Evolutionary conservation across 345 rosid species (phyloP).

Genomic region (Fremontodendron californicum): DNA sequence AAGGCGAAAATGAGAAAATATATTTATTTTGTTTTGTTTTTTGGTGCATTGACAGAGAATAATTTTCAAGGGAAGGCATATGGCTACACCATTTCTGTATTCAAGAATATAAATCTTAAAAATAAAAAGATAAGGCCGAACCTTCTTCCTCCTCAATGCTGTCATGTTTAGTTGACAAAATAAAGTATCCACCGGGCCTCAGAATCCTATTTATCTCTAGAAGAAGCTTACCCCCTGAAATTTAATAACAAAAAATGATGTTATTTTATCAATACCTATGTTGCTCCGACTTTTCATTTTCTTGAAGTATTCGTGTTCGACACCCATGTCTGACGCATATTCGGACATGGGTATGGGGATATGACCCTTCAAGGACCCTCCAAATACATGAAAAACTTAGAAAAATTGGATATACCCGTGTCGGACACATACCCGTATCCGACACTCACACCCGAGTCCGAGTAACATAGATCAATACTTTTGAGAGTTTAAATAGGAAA

Average conservation of each 20-base stretch:
- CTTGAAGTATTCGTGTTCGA: too few relatives aligned
- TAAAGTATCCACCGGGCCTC: conserved; percentile 86
- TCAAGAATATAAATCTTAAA: conserved; percentile 9
- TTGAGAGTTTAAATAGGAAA: neutral
- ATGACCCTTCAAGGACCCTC: too few relatives aligned
- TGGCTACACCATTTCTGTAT: neutral
- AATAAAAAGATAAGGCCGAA: conserved; percentile 19
- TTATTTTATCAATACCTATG: conserved; percentile 2
- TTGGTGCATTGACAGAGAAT: neutral
- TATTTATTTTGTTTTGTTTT: too few relatives aligned
- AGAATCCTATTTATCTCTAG: conserved; percentile 91
- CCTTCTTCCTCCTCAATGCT: conserved; percentile 83
- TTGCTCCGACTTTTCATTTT: too few relatives aligned
- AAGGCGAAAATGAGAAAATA: too few relatives aligned
- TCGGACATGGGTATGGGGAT: too few relatives aligned
- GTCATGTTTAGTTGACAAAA: conserved; percentile 72
- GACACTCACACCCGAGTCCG: too few relatives aligned
- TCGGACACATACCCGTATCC: too few relatives aligned
- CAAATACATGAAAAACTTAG: too few relatives aligned
- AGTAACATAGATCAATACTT: too few relatives aligned
- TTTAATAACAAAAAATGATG: neutral
- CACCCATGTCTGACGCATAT: too few relatives aligned
- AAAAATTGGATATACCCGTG: too few relatives aligned
- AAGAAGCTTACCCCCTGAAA: conserved; percentile 77
- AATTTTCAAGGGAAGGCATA: neutral